Percentiles rank a stretch among this genome's conserved stretches.
phyloP scores from a whole-genome alignment of 805 yeast genomes.

The Lachancea mirantina region DNA sequence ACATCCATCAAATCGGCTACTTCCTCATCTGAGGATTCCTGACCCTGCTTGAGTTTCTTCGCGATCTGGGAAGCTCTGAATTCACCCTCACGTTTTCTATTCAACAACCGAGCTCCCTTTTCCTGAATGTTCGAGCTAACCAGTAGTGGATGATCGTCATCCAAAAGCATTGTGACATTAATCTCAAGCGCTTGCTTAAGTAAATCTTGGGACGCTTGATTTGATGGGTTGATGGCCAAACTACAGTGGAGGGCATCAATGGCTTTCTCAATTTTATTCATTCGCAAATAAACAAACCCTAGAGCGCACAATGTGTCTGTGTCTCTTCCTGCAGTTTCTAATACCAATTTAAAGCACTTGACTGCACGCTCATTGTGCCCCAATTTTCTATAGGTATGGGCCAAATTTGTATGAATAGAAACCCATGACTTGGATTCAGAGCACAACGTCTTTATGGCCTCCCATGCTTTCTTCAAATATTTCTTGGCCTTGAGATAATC shows the following conservation, averaged over 20 bases:
- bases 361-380: constrained; percentile 60
- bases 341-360: constrained; percentile 67
- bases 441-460: constrained; percentile 58
- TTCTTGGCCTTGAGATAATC: constrained; percentile 63
- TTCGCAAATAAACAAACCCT: constrained; percentile 72
- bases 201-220: constrained; percentile 78
- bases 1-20: constrained; percentile 21
- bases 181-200: constrained; percentile 70
- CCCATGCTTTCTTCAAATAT: constrained; percentile 62
- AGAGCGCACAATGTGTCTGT: constrained; percentile 74
- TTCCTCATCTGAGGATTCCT: constrained; percentile 8
- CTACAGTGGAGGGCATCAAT: constrained; percentile 76
- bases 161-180: constrained; percentile 33
- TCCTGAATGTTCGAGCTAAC: constrained; percentile 16
- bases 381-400: constrained; percentile 75
- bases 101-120: constrained; percentile 1
- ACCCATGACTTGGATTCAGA: constrained; percentile 79
- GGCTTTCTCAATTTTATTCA: constrained; percentile 57
- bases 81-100: constrained; percentile 3
- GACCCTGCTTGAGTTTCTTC: constrained; percentile 10
- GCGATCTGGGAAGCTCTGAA: constrained; percentile 8
- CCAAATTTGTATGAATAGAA: constrained; percentile 78
- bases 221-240: constrained; percentile 67
- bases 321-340: constrained; percentile 61
- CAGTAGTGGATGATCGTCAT: constrained; percentile 27